Conservation (phyloP, 371 early-diverging fungal species). For the Mucor irregularis region DNA sequence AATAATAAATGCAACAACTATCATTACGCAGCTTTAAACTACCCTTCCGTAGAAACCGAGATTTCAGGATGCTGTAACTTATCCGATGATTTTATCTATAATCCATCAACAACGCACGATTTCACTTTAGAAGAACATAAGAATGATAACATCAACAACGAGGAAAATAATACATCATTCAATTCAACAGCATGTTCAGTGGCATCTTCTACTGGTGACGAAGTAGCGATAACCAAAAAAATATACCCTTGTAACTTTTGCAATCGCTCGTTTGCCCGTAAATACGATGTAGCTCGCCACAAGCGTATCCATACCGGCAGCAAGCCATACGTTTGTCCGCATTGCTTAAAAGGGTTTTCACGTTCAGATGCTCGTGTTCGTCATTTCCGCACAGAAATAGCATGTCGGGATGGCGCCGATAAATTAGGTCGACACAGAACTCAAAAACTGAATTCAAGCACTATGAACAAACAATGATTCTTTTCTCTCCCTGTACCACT, state of each 20-base stretch:
- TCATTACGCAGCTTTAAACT: no score
- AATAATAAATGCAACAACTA: no score
- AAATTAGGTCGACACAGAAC: background rate
- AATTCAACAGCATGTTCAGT: background rate
- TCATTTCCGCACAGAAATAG: slow-evolving; percentile 50
- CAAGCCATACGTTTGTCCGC: slow-evolving; percentile 59
- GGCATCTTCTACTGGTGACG: background rate
- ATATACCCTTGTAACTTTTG: slow-evolving; percentile 1
- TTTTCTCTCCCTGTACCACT: no score
- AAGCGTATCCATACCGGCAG: slow-evolving; percentile 61
- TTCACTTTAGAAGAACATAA: no score
- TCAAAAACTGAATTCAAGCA: background rate
- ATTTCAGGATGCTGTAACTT: no score
- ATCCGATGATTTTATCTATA: no score
- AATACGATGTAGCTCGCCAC: slow-evolving; percentile 47
- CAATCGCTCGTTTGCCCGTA: slow-evolving; percentile 34
- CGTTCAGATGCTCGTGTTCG: slow-evolving; percentile 66
- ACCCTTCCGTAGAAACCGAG: no score
- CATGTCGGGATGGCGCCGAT: slow-evolving; percentile 30
- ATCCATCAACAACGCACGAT: no score
- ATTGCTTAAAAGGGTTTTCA: slow-evolving; percentile 62
- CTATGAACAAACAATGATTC: background rate
- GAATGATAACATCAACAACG: no score
- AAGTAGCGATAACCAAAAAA: slow-evolving; percentile 33
- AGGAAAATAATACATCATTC: background rate